phyloP scores from a whole-genome alignment of 768 basidiomycete genomes.

The Suillus variegatus region DNA sequence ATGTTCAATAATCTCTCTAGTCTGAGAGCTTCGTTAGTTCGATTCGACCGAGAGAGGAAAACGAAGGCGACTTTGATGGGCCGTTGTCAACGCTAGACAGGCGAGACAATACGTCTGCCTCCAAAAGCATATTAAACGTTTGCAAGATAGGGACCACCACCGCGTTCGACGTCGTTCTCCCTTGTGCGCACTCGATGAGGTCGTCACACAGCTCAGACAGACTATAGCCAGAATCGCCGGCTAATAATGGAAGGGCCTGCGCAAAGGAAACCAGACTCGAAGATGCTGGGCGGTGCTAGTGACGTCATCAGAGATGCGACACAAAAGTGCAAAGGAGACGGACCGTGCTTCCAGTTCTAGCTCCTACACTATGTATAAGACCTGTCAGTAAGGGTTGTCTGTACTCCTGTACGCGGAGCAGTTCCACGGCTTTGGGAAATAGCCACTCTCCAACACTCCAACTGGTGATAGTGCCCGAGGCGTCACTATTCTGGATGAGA shows the following conservation, averaged over 20 bases:
- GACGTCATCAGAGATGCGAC: slow-evolving; percentile 18
- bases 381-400: slow-evolving; percentile 65
- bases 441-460: slow-evolving; percentile 80
- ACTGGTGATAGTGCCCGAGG: slow-evolving; percentile 30
- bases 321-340: slow-evolving; percentile 30
- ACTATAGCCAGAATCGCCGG: slow-evolving; percentile 40
- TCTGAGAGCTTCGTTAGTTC: slow-evolving; percentile 35
- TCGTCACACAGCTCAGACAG: slow-evolving; percentile 56
- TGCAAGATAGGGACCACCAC: slow-evolving; percentile 83
- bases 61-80: slow-evolving; percentile 47
- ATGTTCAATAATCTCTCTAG: slow-evolving; percentile 55
- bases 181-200: slow-evolving; percentile 53
- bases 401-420: slow-evolving; percentile 65
- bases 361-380: slow-evolving; percentile 77
- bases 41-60: slow-evolving; percentile 15
- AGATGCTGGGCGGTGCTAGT: slow-evolving; percentile 69
- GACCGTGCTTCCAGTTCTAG: slow-evolving; percentile 85
- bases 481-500: slow-evolving; percentile 28
- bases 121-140: slow-evolving; percentile 71
- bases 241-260: slow-evolving; percentile 47
- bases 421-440: slow-evolving; percentile 69
- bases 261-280: slow-evolving; percentile 61
- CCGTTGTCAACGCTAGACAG: slow-evolving; percentile 51
- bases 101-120: slow-evolving; percentile 58
- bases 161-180: slow-evolving; percentile 61